Base-by-base conservation (phyloP, 2,329 filamentous ascomycete genomes). In the Calycina marina region DNA sequence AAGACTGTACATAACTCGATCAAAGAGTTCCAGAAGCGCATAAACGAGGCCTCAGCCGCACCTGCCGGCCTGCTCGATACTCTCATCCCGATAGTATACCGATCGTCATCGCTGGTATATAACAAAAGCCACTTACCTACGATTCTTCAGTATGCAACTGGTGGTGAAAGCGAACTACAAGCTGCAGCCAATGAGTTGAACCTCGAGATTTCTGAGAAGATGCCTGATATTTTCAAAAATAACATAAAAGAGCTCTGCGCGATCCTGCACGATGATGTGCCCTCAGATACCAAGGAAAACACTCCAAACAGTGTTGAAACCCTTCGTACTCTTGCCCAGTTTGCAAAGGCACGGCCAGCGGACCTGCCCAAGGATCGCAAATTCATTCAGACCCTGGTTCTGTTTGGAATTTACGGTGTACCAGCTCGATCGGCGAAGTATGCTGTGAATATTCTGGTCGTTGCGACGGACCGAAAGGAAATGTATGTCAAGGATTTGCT, bases 121-220 rank as follows among this genome's bases (percentile, higher is more conserved):
- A 98, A 94, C 59, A 77, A 82, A 49, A 96, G 88, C 52, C 86
- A 98, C 52, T 75, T 98, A 12, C 75, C 86, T 3, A 76, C 83
- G 0, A 88, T 96, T 40, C 82, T 96, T 62, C 77, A 85, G 36
- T 81, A 78, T 48, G 85, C 86, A 8, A 77, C 84, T 47, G 86
- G 74, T 6, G 79, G 94, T 49, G 78, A 86, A 48, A 73, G 80
- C 30, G 77, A 76, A 0, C 63, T 94, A 30, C 82, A 79, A 4
- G 62, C 69, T 13, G 74, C 81, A 10, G 88, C 90, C 2, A 85
- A 94, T 49, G 82, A 93, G 49, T 68, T 96, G 32, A 67, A 96
- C 29, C 88, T 84, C 48, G 82, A 94, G 50, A 93, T 96, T 17
- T 96, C 90, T 0, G 76, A 82, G 32, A 72, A 75, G 28, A 90